A percentile compares a stretch with the other conserved stretches of the same genome.
Conservation (phyloP, 331 rosid genomes). For the Rhamnella rubrinervis region DNA sequence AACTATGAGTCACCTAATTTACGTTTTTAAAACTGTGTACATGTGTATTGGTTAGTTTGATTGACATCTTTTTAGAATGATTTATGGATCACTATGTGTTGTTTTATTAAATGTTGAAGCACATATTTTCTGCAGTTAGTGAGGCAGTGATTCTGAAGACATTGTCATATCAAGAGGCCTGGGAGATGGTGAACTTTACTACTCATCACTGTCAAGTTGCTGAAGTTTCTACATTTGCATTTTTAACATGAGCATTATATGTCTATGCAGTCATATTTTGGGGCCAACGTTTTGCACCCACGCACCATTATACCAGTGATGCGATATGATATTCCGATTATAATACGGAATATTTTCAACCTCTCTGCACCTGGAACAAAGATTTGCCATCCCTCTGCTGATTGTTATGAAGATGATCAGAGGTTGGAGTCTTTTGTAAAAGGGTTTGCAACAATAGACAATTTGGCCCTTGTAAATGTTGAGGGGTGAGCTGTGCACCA, state of each 20-base stretch:
- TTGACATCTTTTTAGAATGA: conserved; percentile 15
- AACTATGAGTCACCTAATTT: not conserved
- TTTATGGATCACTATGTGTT: conserved; percentile 3
- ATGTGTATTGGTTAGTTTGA: not conserved
- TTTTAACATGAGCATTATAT: conserved; percentile 30
- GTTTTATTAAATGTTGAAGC: conserved; percentile 23
- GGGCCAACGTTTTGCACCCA: conserved; percentile 99
- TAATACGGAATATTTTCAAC: conserved; percentile 91
- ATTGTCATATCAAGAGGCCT: conserved; percentile 95
- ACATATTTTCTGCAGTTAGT: conserved; percentile 69
- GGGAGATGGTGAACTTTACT: conserved; percentile 88
- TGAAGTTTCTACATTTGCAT: conserved; percentile 18
- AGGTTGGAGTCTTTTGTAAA: conserved; percentile 67
- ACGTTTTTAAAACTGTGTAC: not conserved
- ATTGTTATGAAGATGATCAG: conserved; percentile 46
- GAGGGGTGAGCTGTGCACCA: conserved; percentile 76
- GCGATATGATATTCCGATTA: conserved; percentile 80
- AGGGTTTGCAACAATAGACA: conserved; percentile 98
- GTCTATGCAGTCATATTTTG: conserved; percentile 87
- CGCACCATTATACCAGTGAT: conserved; percentile 97
- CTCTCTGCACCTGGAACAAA: conserved; percentile 89
- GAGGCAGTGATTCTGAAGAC: conserved; percentile 93
- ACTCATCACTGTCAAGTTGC: conserved; percentile 10
- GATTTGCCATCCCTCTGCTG: conserved; percentile 62
- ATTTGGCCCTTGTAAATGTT: conserved; percentile 90